These are phyloP conservation scores for Solanum verrucosum DNA, from an alignment of 257 asterid genomes.

Conservation along the genomic window DNA sequence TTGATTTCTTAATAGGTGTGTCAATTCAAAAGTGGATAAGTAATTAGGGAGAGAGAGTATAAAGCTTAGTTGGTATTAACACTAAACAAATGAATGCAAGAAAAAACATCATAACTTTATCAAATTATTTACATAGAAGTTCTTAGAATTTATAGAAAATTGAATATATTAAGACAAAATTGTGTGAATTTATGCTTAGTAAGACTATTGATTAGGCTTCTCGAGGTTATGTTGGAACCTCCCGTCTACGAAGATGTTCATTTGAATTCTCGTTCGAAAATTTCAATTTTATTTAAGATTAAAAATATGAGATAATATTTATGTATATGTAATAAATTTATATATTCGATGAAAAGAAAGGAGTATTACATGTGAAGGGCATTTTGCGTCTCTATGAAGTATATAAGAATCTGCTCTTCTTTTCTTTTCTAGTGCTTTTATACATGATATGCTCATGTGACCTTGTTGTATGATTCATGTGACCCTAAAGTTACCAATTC, in stretches of 20 bases:
- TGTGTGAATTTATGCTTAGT: neutral
- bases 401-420: neutral
- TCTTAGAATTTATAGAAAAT: neutral
- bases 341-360: neutral
- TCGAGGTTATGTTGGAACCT: neutral
- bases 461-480: constrained; percentile 18
- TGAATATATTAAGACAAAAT: neutral
- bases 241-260: neutral
- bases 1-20: no score
- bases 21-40: no score
- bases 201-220: neutral
- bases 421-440: neutral
- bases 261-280: neutral
- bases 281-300: neutral
- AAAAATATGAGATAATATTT: neutral
- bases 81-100: no score
- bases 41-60: no score
- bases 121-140: no score
- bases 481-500: constrained; percentile 16
- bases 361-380: constrained; percentile 13
- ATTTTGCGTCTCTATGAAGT: constrained; percentile 22
- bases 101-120: no score
- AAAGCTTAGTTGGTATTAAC: neutral
- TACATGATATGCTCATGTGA: neutral
- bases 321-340: neutral